These are phyloP conservation scores for Apophysomyces variabilis DNA, from an alignment of 371 early-diverging fungal species.

Conservation along the genomic window DNA sequence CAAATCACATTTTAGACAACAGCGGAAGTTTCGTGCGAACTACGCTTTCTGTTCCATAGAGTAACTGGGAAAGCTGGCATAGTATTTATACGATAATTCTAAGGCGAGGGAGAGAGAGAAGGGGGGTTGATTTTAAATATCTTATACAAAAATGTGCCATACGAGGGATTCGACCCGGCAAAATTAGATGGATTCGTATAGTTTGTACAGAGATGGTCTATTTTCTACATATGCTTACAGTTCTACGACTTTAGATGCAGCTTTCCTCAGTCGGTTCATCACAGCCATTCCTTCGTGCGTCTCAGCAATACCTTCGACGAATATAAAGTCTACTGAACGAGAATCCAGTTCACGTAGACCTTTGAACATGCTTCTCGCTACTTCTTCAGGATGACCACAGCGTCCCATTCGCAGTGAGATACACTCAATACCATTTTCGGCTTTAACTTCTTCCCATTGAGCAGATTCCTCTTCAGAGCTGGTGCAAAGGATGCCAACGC, in stretches of 20 bases:
- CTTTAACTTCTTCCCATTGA: conserved; percentile 28
- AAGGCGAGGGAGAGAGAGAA: not conserved
- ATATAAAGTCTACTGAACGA: conserved; percentile 73
- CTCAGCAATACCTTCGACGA: conserved; percentile 89
- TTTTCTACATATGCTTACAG: conserved; percentile 1
- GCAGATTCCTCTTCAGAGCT: conserved; percentile 19
- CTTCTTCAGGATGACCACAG: conserved; percentile 59
- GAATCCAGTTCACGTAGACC: conserved; percentile 86
- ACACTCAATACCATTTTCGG: conserved; percentile 25
- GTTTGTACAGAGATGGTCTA: conserved; percentile 6
- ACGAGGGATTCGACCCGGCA: too few relatives aligned
- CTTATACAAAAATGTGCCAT: not conserved
- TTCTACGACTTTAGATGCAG: conserved; percentile 70
- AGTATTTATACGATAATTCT: not conserved
- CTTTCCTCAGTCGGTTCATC: conserved; percentile 97
- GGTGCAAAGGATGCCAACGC: conserved; percentile 32
- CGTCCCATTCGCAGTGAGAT: conserved; percentile 47
- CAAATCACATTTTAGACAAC: too few relatives aligned
- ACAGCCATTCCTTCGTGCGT: conserved; percentile 91
- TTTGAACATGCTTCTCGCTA: conserved; percentile 84
- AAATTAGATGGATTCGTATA: not conserved
- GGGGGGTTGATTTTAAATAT: not conserved
- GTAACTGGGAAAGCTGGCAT: too few relatives aligned
- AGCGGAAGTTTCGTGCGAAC: too few relatives aligned
- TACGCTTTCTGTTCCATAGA: too few relatives aligned